Base-by-base conservation (phyloP, 2,329 filamentous ascomycete genomes). In the Paecilomyces fulvus region DNA sequence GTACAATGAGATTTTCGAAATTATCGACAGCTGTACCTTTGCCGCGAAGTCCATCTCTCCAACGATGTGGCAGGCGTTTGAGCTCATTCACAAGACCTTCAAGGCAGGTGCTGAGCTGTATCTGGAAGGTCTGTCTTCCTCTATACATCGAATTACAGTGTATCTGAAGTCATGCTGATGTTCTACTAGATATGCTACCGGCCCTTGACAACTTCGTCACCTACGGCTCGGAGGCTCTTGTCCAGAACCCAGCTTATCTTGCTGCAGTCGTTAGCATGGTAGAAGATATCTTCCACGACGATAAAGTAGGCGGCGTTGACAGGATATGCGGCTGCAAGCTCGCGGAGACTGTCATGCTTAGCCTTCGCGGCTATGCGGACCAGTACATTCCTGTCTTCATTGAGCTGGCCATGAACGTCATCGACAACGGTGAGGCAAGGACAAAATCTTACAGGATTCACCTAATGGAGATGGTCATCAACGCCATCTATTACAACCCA, bases 21-120 rank as follows among this genome's bases (percentile, higher is more conserved):
- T 99, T 65, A 95, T 99, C 65, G 94, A 99, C 73, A 96, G 91
- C 80, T 99, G 94, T 80, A 99, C 94, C 7, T 99, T 97, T 71
- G 90, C 94, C 10, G 92, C 94, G 60, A 99, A 97, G 80, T 83
- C 84, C 57, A 97, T 99, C 64, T 96, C 94, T 1, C 85, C 88
- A 9, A 95, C 90, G 48, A 99, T 99, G 94, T 99, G 94, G 94
- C 87, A 92, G 74, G 92, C 94, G 1, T 99, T 99, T 71, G 92
- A 96, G 76, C 82, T 97, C 49, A 95, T 99, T 61, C 92, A 97
- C 75, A 85, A 89, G 62, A 96, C 92, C 0, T 99, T 99, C 80
- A 97, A 97, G 77, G 89, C 90, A 57, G 94, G 94, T 46, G 94
- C 92, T 33, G 92, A 99, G 77, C 83, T 97, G 50, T 99, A 99